Evolutionary conservation across 176 grass and related monocot genomes (phyloP).

Genomic region (Carex pumila): DNA sequence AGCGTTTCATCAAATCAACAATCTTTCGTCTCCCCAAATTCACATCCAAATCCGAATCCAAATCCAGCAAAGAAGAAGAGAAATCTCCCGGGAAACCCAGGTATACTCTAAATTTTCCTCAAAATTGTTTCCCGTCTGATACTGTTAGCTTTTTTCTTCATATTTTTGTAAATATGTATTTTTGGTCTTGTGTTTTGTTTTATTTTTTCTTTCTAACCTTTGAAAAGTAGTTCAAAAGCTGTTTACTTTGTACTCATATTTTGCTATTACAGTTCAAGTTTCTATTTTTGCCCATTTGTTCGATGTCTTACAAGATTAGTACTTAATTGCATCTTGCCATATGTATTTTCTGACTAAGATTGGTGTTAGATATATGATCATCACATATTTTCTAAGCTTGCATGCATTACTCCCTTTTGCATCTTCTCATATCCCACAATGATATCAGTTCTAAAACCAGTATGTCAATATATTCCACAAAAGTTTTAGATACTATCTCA

Average conservation of each 20-base stretch:
- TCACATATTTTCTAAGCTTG: background rate
- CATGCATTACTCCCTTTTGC: background rate
- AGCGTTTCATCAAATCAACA: constrained; percentile 62
- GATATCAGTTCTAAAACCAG: background rate
- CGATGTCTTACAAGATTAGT: background rate
- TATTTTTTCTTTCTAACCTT: background rate
- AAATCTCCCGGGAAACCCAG: constrained; percentile 92
- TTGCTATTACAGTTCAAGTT: background rate
- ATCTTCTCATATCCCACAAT: background rate
- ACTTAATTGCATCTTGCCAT: background rate
- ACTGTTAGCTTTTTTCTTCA: background rate
- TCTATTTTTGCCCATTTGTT: background rate
- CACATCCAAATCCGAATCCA: constrained; percentile 17
- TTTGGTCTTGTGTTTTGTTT: background rate
- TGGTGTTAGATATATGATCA: background rate
- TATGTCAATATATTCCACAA: background rate
- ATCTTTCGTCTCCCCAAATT: constrained; percentile 37
- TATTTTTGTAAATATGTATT: background rate
- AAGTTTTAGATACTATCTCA: background rate
- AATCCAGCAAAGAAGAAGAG: constrained; percentile 83
- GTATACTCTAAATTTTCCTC: constrained; percentile 25
- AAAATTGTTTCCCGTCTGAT: background rate
- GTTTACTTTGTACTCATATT: background rate
- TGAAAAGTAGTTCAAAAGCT: constrained; percentile 3
- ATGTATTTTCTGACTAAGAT: background rate